Percentiles rank a stretch among this genome's conserved stretches.
phyloP scores from a whole-genome alignment of 768 basidiomycete genomes.

The Amanita inopinata region DNA sequence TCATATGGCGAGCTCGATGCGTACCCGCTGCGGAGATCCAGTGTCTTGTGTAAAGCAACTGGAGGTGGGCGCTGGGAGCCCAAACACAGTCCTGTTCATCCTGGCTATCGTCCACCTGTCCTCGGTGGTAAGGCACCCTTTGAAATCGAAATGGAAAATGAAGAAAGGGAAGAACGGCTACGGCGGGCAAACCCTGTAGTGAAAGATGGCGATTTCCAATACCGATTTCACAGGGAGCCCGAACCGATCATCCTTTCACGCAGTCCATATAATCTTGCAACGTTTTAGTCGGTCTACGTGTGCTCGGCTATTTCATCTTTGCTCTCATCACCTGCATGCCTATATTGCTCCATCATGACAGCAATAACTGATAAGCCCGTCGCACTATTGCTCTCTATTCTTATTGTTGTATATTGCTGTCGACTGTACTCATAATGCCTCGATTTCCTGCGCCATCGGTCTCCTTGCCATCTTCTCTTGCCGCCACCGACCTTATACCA shows the following conservation, averaged over 20 bases:
- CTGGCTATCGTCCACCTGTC: slow-evolving; percentile 45
- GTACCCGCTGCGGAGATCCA: slow-evolving; percentile 61
- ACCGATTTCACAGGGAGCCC: slow-evolving; percentile 44
- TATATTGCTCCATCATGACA: slow-evolving; percentile 11
- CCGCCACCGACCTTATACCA: slow-evolving; percentile 9
- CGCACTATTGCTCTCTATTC: slow-evolving; percentile 21
- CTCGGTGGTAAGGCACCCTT: slow-evolving; percentile 60
- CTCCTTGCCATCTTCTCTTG: slow-evolving; percentile 14
- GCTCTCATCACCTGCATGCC: slow-evolving; percentile 7
- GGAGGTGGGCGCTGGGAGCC: slow-evolving; percentile 80
- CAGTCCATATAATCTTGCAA: slow-evolving; percentile 46
- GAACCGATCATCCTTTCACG: slow-evolving; percentile 33
- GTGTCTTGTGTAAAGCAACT: slow-evolving; percentile 64
- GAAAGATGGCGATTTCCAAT: slow-evolving; percentile 56
- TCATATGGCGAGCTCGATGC: slow-evolving; percentile 64
- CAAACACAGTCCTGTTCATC: slow-evolving; percentile 35
- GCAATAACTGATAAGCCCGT: slow-evolving; percentile 13
- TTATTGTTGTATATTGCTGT: slow-evolving; percentile 42
- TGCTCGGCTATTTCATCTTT: slow-evolving; percentile 7
- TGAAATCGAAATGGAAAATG: slow-evolving; percentile 61
- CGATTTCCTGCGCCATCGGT: slow-evolving; percentile 13
- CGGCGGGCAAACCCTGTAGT: slow-evolving; percentile 55
- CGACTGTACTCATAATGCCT: slow-evolving; percentile 21
- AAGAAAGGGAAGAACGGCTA: slow-evolving; percentile 43
- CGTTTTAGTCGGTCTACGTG: slow-evolving; percentile 37